phyloP scores from a whole-genome alignment of 495 filamentous ascomycete genomes.

The Sporormia fimetaria region DNA sequence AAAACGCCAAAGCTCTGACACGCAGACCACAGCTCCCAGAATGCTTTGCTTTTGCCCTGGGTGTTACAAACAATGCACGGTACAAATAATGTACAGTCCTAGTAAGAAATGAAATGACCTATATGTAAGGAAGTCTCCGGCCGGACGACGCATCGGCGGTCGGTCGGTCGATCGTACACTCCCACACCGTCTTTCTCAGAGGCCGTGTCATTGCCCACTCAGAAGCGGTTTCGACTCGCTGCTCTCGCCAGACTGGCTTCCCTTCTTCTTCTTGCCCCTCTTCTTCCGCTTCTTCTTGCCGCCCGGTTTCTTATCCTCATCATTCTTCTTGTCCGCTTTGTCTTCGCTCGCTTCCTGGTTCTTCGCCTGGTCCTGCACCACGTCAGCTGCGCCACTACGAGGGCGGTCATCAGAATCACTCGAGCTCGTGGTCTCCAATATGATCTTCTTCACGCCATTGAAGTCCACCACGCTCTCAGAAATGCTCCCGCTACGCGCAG shows the following conservation, averaged over 20 bases:
- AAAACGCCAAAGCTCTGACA: too few relatives aligned
- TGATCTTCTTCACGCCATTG: conserved; percentile 72
- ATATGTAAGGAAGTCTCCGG: too few relatives aligned
- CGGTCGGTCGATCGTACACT: too few relatives aligned
- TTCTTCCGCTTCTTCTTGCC: conserved; percentile 14
- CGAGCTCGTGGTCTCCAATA: conserved; percentile 60
- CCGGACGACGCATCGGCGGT: too few relatives aligned
- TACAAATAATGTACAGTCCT: too few relatives aligned
- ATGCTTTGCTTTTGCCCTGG: too few relatives aligned
- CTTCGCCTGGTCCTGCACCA: background rate
- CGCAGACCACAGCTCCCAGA: too few relatives aligned
- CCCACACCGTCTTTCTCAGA: too few relatives aligned
- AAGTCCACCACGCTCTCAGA: conserved; percentile 77
- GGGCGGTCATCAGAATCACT: conserved; percentile 28
- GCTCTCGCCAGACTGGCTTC: conserved; percentile 1
- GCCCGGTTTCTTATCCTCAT: conserved; percentile 2
- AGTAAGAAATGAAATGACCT: too few relatives aligned
- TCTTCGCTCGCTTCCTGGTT: background rate
- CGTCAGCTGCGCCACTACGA: background rate
- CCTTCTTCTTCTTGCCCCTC: conserved; percentile 21
- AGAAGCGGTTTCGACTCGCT: conserved; percentile 14
- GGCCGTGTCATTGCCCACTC: too few relatives aligned
- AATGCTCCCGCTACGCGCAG: conserved; percentile 73
- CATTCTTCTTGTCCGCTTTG: conserved; percentile 1
- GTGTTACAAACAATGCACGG: too few relatives aligned